Base-by-base conservation (phyloP, 2,329 filamentous ascomycete species). In the Pyrenophora seminiperda region DNA sequence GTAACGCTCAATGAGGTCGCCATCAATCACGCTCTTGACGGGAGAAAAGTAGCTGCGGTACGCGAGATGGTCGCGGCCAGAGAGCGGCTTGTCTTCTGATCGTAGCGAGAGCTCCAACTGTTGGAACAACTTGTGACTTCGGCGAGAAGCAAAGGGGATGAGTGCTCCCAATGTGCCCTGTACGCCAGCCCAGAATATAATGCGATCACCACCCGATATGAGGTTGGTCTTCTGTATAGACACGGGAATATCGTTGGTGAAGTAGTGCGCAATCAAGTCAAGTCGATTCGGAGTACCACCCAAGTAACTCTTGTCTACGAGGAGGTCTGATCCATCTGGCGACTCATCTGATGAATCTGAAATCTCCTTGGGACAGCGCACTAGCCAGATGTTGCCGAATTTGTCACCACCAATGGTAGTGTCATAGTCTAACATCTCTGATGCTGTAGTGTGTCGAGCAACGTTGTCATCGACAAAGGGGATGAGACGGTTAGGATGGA, bases 41-140 rank as follows among this genome's bases (percentile, higher is more conserved):
- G 94, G 95, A 5, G 90, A 91, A 72, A 97, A 99, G 75, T 97
- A 99, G 58, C 91, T 87, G 56, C 95, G 83, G 73, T 96, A 99
- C 67, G 96, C 95, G 37, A 99, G 79, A 74, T 99, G 94, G 72
- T 99, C 95, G 59, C 95, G 83, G 33, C 94, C 95, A 15, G 91
- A 90, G 38, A 99, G 77, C 6, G 93, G 93, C 29, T 92, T 83
- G 67, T 96, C 92, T 14, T 68, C 65, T 10, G 83, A 85, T 39
- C 93, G 84, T 71, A 99, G 81, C 67, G 96, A 90, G 68, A 89
- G 86, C 76, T 99, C 94, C 18, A 99, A 81, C 54, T 85, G 91
- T 73, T 97, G 92, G 83, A 99, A 99, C 76, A 99, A 97, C 73
- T 97, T 94, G 41, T 95, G 90, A 65, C 97, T 93, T 68, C 97